Base-by-base conservation (phyloP, 257 asterid genomes). In the Fraxinus americana region DNA sequence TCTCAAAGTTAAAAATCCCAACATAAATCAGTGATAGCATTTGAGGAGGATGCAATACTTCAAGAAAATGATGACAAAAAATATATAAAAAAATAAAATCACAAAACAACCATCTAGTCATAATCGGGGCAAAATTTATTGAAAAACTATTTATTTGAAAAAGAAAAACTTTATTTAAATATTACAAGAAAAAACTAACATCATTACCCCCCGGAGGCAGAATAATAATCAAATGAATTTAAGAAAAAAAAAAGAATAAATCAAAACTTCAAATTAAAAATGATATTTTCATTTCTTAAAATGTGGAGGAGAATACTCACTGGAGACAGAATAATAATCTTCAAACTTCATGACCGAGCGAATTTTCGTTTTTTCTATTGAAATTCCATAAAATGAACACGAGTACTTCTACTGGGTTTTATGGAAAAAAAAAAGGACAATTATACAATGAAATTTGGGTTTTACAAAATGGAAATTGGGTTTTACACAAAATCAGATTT, bases 261-360 rank as follows among this genome's bases (percentile, higher is more conserved):
- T 19, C 14, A 0, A 19, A 6, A 59, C 11, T 21, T 19, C 29
- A n/a, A 21, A 19, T 59, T 59, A 59, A n/a, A 2, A 21, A 6
- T 23, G 4, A 61, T 1, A 61, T 61, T 23, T 61, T 61, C 13
- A 61, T 2, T 21, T 61, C 80, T 12, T 38, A 23, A n/a, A 73
- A 79, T n/a, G 75, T 9, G 61, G 35, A 25, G 61, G 45, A 35
- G 23, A 17, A 77, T 34, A 86, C 87, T 81, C 79, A 86, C 89
- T 74, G 73, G 87, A 73, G 54, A 82, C 76, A 57, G 83, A 78
- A 57, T 77, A 84, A 80, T 75, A 77, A 79, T 84, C 86, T 72
- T 84, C 86, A 13, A 88, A 84, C 86, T 84, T 83, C 88, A 79
- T 86, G 45, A 52, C 78, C 83, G 74, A 79, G 86, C 87, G 79